phyloP scores from a whole-genome alignment of 2,329 filamentous ascomycete genomes.

The Helminthosporium solani region DNA sequence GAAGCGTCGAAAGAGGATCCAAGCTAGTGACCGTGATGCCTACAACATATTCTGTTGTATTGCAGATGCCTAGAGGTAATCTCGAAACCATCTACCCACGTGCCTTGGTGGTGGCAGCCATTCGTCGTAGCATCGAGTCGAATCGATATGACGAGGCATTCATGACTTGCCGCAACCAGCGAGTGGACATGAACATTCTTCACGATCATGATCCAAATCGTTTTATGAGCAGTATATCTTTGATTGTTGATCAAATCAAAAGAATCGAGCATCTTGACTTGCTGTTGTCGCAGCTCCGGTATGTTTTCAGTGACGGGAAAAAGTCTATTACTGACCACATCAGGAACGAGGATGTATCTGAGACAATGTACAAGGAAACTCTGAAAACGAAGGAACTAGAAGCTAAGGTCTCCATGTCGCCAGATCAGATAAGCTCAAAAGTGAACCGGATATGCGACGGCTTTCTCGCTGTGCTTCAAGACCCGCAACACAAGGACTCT shows the following conservation, averaged over 20 bases:
- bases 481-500: conserved; percentile 52
- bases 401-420: conserved; percentile 20
- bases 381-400: conserved; percentile 48
- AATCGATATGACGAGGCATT: conserved; percentile 85
- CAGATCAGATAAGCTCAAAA: conserved; percentile 54
- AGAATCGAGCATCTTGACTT: conserved; percentile 83
- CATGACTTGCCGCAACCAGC: conserved; percentile 81
- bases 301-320: conserved; percentile 27
- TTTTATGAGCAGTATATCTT: conserved; percentile 72
- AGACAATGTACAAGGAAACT: conserved; percentile 92
- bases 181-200: conserved; percentile 97
- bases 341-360: conserved; percentile 84
- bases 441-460: conserved; percentile 88
- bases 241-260: conserved; percentile 82
- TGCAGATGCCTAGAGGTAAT: conserved; percentile 96
- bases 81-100: conserved; percentile 92
- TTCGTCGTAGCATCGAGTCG: conserved; percentile 74
- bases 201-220: conserved; percentile 89
- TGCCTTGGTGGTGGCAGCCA: conserved; percentile 87
- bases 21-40: conserved; percentile 87
- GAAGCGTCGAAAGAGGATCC: conserved; percentile 87
- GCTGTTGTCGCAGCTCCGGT: conserved; percentile 84
- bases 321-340: conserved; percentile 8
- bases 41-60: conserved; percentile 76
- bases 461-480: conserved; percentile 67